Conservation (phyloP, 306 rosid genomes). For the Psophocarpus tetragonolobus region DNA sequence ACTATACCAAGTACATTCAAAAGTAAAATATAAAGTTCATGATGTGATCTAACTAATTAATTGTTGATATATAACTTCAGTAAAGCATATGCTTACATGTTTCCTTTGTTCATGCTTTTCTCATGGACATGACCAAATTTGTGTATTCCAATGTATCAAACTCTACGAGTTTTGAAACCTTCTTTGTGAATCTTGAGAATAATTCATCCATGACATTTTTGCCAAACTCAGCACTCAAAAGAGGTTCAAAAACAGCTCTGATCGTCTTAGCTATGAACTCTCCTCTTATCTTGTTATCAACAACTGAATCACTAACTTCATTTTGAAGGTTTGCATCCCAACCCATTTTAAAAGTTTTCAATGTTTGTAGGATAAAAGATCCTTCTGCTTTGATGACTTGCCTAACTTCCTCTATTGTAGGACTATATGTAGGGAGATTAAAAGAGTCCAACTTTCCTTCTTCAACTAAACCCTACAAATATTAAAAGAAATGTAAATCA, state of each 20-base stretch:
- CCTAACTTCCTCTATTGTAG: no score
- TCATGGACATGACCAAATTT: neutral
- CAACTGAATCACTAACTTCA: neutral
- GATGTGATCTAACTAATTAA: no score
- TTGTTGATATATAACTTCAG: neutral
- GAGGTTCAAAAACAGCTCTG: no score
- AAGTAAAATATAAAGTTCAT: no score
- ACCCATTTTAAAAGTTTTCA: conserved; percentile 4
- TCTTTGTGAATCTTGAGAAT: no score
- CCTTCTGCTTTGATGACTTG: conserved; percentile 47
- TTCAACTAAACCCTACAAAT: conserved; percentile 43
- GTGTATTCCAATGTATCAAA: neutral
- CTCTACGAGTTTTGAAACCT: no score
- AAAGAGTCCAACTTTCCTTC: conserved; percentile 37
- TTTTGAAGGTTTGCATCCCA: conserved; percentile 25
- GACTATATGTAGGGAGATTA: conserved; percentile 39
- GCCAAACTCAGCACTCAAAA: no score
- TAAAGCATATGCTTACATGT: neutral
- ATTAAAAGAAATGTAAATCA: no score
- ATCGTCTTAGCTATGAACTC: no score
- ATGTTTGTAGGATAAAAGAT: conserved; percentile 30
- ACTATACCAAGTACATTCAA: no score
- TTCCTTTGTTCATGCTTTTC: neutral
- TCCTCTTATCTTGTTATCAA: neutral
- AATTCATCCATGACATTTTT: no score